Evolutionary conservation across 768 basidiomycete species (phyloP), one percentile per base, ranked within the genome.

Genomic region (Sporobolomyces roseus): DNA sequence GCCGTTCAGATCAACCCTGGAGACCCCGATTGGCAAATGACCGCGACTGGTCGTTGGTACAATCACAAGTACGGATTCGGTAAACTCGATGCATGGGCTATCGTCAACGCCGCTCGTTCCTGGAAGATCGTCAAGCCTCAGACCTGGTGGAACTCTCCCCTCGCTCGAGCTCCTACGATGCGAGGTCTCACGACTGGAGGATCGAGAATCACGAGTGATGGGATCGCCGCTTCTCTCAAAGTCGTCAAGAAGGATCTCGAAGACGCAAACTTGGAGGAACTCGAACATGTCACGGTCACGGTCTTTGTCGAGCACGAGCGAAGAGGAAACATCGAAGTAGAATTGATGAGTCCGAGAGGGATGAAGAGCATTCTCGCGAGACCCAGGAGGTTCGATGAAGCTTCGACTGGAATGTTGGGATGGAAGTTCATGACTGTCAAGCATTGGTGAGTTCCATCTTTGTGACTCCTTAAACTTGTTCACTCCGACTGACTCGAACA

Each of bases 401-500:
- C 84, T 23, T 78, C 75, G 7, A 83, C 82, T 13, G 94, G 96
- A 13, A 94, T 84, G 78, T 85, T 85, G n/a, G 93, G 91, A 1
- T 99, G 96, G 96, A 87, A 84, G n/a, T 99, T 99, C 78, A 98
- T 97, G 93, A 85, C 86, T 36, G 85, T 98, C 63, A 99, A 99
- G 79, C 96, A 99, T 76, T 99, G 96, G 94, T 93, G 65, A 78
- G 85, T 79, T 21, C 52, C 4, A 17, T 3, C 7, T 25, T 1
- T 25, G 12, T 46, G 13, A 14, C 23, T 21, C 6, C 21, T 13
- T 23, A 17, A 41, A 41, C 38, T 10, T 21, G 12, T 46, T 46
- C n/a, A n/a, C n/a, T n/a, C n/a, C 45, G 45, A 46, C 6, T 14
- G 13, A 23, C 12, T 13, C 45, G 12, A 23, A 46, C 21, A 23